phyloP scores from a whole-genome alignment of 1,284 basidiomycete genomes.

The Cronartium quercuum region DNA sequence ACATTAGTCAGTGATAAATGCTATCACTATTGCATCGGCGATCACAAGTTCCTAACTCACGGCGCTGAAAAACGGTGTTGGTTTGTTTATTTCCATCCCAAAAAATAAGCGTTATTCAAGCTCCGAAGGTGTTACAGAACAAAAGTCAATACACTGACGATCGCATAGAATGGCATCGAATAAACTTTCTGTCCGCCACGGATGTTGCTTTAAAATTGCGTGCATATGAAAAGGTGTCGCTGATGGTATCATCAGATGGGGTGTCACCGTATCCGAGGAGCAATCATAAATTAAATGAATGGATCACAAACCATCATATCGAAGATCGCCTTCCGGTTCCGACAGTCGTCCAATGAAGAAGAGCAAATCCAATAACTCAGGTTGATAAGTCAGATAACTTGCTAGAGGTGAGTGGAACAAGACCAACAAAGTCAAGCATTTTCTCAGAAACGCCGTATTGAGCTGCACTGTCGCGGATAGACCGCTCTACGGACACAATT shows the following conservation, averaged over 20 bases:
- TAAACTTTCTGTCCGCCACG: constrained; percentile 77
- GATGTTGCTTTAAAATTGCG: constrained; percentile 55
- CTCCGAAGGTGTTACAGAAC: not conserved
- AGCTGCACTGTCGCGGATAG: constrained; percentile 70
- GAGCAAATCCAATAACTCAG: not conserved
- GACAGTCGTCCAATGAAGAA: not conserved
- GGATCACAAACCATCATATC: constrained; percentile 25
- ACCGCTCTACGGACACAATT: constrained; percentile 51
- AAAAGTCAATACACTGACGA: constrained; percentile 51
- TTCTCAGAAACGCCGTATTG: constrained; percentile 74
- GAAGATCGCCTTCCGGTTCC: constrained; percentile 6
- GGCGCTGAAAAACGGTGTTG: not conserved
- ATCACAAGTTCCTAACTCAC: constrained; percentile 39
- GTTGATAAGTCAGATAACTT: not conserved
- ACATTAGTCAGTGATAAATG: not conserved
- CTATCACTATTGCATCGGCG: not conserved
- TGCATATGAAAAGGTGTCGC: not conserved
- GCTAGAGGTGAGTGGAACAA: constrained; percentile 66
- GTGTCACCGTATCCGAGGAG: not conserved
- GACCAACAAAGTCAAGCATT: constrained; percentile 78
- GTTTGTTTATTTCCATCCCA: not conserved
- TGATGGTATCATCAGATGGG: not conserved
- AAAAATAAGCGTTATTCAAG: constrained; percentile 56
- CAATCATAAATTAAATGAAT: not conserved
- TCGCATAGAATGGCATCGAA: constrained; percentile 94